Conservation (phyloP, 1,139 yeast genomes). For the Yamadazyma sp. region DNA sequence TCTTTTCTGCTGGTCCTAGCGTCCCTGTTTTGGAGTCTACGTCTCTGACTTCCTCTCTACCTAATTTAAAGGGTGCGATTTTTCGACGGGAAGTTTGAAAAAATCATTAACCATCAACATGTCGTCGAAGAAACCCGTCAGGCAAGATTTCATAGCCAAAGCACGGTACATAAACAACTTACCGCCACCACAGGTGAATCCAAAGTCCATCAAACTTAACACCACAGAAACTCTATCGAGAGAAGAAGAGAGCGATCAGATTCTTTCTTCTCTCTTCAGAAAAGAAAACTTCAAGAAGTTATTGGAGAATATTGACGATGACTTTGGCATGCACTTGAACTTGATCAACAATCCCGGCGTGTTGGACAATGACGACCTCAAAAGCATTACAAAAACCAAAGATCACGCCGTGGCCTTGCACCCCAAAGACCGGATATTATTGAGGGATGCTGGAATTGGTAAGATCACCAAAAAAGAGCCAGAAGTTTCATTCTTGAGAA, state of each 20-base stretch:
- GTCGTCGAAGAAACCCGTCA: slow-evolving; percentile 43
- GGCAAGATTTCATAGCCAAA: slow-evolving; percentile 88
- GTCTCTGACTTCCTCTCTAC: background rate
- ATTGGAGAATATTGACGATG: slow-evolving; percentile 68
- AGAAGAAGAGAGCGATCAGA: slow-evolving; percentile 57
- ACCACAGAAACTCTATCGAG: slow-evolving; percentile 38
- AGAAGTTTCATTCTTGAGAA: slow-evolving; percentile 81
- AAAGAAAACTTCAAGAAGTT: slow-evolving; percentile 69
- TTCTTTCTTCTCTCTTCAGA: slow-evolving; percentile 73
- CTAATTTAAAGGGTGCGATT: background rate
- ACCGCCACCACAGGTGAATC: slow-evolving; percentile 94
- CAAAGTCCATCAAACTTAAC: slow-evolving; percentile 68
- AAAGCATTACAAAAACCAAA: slow-evolving; percentile 35
- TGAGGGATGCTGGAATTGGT: slow-evolving; percentile 73
- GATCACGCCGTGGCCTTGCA: slow-evolving; percentile 48
- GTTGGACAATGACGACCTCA: slow-evolving; percentile 61
- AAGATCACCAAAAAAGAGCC: slow-evolving; percentile 52
- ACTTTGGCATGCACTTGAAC: slow-evolving; percentile 78
- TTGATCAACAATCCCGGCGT: slow-evolving; percentile 66
- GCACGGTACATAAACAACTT: slow-evolving; percentile 81
- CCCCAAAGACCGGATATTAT: slow-evolving; percentile 71
- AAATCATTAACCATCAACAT: slow-evolving; percentile 12
- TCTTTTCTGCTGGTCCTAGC: no score
- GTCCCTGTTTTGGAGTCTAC: no score
- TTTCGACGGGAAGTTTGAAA: background rate